Conservation (phyloP, 495 filamentous ascomycete genomes). For the Oidiodendron maius region DNA sequence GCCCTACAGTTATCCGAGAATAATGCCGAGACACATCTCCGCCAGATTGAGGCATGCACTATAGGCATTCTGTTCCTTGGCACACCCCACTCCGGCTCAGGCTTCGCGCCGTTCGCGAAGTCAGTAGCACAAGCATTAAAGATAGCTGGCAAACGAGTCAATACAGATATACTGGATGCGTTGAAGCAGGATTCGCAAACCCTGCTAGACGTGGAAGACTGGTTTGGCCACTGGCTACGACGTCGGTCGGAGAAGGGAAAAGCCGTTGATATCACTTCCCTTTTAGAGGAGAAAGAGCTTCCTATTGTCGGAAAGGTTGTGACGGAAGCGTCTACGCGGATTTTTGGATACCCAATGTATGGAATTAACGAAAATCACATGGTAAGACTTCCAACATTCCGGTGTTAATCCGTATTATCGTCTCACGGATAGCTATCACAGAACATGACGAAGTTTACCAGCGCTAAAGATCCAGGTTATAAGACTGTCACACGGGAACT, state of each 20-base stretch:
- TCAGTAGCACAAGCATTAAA: constrained; percentile 9
- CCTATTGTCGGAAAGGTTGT: too few relatives aligned
- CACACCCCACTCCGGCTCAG: constrained; percentile 32
- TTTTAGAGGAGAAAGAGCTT: too few relatives aligned
- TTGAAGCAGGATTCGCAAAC: constrained; percentile 22
- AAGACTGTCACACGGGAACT: too few relatives aligned
- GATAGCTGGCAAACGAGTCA: not conserved
- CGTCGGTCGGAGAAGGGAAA: constrained; percentile 22
- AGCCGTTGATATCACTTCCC: too few relatives aligned
- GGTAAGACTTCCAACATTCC: too few relatives aligned
- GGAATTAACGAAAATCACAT: too few relatives aligned
- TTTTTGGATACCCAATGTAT: too few relatives aligned
- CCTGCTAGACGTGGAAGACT: constrained; percentile 27
- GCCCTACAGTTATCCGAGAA: not conserved
- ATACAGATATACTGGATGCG: constrained; percentile 7
- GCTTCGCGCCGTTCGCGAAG: constrained; percentile 26
- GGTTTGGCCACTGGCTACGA: constrained; percentile 28
- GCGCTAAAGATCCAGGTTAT: too few relatives aligned
- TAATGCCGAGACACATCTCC: constrained; percentile 19
- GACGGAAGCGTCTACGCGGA: too few relatives aligned
- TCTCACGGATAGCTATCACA: too few relatives aligned
- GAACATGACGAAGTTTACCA: too few relatives aligned
- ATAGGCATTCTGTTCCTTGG: constrained; percentile 34
- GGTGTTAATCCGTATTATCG: too few relatives aligned
- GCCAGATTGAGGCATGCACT: constrained; percentile 23